Percentiles rank a stretch among this genome's conserved stretches.
phyloP scores from a whole-genome alignment of 306 rosid species.

The Parietaria judaica region DNA sequence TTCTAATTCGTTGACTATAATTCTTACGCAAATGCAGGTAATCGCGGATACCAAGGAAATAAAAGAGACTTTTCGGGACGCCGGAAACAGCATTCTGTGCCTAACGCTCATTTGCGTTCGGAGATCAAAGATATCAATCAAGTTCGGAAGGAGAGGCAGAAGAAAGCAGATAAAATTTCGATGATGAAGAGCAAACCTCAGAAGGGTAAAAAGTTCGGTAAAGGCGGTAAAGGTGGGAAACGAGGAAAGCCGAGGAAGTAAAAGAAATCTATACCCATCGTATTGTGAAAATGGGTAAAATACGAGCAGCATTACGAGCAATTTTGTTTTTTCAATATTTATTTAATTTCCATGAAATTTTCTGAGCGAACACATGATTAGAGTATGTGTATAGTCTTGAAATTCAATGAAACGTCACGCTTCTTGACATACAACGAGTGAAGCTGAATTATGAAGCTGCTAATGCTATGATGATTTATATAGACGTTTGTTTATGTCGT shows the following conservation, averaged over 20 bases:
- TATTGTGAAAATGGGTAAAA: background rate
- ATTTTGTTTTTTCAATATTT: background rate
- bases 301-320: background rate
- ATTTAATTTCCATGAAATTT: background rate
- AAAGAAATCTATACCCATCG: no score
- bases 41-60: slow-evolving; percentile 26
- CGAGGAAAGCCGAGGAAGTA: slow-evolving; percentile 31
- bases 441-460: no score
- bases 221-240: slow-evolving; percentile 48
- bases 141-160: slow-evolving; percentile 79
- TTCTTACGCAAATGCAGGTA: slow-evolving; percentile 27
- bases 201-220: slow-evolving; percentile 56
- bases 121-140: slow-evolving; percentile 80
- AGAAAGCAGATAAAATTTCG: slow-evolving; percentile 43
- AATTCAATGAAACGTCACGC: no score
- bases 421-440: no score
- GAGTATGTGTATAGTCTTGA: no score
- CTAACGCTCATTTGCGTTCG: slow-evolving; percentile 67
- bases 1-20: no score
- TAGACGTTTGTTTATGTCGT: no score
- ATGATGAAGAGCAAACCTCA: slow-evolving; percentile 43
- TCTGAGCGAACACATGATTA: no score
- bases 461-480: no score
- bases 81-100: slow-evolving; percentile 41
- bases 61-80: slow-evolving; percentile 32